phyloP scores from a whole-genome alignment of 306 rosid species.

The Prunus fruticosa region DNA sequence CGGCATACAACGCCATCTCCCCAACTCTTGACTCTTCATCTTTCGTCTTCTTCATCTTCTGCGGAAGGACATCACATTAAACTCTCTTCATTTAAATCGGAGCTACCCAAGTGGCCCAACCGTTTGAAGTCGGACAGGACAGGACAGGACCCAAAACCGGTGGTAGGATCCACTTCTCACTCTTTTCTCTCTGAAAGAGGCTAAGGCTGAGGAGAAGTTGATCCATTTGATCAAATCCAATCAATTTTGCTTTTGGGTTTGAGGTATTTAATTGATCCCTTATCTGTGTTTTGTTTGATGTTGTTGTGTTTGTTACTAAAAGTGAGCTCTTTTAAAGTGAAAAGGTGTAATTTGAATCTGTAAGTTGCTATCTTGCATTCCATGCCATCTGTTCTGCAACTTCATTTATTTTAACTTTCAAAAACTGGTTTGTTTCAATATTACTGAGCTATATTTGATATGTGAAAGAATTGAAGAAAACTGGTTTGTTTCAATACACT shows the following conservation, averaged over 20 bases:
- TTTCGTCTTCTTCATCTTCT: neutral
- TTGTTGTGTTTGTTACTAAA: neutral
- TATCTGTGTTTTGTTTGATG: neutral
- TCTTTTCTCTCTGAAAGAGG: neutral
- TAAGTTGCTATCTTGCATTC: neutral
- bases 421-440: neutral
- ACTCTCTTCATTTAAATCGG: neutral
- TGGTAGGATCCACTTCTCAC: neutral
- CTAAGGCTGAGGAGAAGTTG: conserved; percentile 10
- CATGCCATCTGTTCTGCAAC: conserved; percentile 4
- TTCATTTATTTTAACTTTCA: neutral
- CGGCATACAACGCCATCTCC: conserved; percentile 4
- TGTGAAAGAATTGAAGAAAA: neutral
- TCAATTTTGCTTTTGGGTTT: conserved; percentile 5
- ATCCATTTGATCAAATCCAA: conserved; percentile 8
- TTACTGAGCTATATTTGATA: no score
- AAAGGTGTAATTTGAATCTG: neutral
- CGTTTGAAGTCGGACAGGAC: neutral
- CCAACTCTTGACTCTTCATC: neutral
- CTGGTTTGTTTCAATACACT: neutral
- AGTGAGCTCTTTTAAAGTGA: conserved; percentile 6
- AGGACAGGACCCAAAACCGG: neutral
- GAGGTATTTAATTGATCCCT: conserved; percentile 2
- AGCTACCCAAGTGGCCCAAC: neutral
- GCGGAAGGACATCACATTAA: neutral